phyloP scores from a whole-genome alignment of 495 filamentous ascomycete species.

The Sordaria brevicollis region DNA sequence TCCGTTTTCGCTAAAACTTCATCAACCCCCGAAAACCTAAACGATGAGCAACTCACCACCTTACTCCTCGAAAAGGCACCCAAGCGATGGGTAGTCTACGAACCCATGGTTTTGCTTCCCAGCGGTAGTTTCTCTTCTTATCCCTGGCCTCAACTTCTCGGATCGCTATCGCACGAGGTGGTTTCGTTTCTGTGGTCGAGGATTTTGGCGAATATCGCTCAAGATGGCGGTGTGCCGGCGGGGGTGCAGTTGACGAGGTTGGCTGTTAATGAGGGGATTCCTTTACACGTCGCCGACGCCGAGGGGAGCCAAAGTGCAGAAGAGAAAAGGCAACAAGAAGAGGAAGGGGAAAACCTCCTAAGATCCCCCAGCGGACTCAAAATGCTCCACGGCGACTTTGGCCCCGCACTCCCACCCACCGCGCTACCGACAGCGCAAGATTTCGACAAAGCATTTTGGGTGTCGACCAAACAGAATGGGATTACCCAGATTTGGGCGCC shows the following conservation, averaged over 20 bases:
- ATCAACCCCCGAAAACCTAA: neutral
- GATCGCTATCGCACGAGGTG: neutral
- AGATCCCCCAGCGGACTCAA: slow-evolving; percentile 53
- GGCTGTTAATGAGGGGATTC: slow-evolving; percentile 66
- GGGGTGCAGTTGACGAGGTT: slow-evolving; percentile 48
- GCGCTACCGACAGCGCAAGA: slow-evolving; percentile 26
- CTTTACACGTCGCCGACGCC: slow-evolving; percentile 23
- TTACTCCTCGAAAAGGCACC: slow-evolving; percentile 37
- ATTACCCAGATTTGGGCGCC: slow-evolving; percentile 84
- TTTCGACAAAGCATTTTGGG: slow-evolving; percentile 62
- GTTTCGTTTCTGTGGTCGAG: slow-evolving; percentile 29
- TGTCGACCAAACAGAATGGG: slow-evolving; percentile 60
- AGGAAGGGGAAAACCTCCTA: slow-evolving; percentile 46
- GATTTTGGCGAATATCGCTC: slow-evolving; percentile 39
- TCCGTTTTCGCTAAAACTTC: neutral
- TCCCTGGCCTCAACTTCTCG: slow-evolving; percentile 38
- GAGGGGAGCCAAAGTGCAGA: too few species aligned
- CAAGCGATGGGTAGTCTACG: slow-evolving; percentile 58
- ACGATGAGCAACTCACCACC: neutral
- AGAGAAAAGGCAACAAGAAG: neutral
- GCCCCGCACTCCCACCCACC: slow-evolving; percentile 21
- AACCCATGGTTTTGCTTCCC: slow-evolving; percentile 59
- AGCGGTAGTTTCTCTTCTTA: slow-evolving; percentile 43
- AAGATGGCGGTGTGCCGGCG: slow-evolving; percentile 13
- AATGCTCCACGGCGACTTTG: slow-evolving; percentile 60